These are phyloP conservation scores for Rhazya stricta DNA, from an alignment of 257 asterid species.

Conservation along the genomic window DNA sequence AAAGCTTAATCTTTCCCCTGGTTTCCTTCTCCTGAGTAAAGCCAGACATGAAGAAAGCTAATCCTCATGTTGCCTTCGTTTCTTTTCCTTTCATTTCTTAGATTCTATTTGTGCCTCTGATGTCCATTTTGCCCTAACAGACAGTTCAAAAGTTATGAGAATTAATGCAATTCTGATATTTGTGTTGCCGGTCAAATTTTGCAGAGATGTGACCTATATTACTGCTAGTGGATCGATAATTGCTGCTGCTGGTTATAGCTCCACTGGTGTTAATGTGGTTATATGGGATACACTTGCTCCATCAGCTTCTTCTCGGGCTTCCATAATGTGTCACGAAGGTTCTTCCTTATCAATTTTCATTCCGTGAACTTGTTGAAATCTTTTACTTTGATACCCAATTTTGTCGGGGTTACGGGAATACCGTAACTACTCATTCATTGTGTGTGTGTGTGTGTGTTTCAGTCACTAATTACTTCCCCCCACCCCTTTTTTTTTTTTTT, in stretches of 20 bases:
- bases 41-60: neutral
- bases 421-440: neutral
- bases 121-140: neutral
- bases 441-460: neutral
- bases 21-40: neutral
- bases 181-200: conserved; percentile 5
- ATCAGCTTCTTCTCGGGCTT: conserved; percentile 81
- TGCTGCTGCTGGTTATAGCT: conserved; percentile 94
- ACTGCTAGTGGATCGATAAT: conserved; percentile 91
- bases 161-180: neutral
- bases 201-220: conserved; percentile 89
- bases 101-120: neutral
- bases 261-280: conserved; percentile 86
- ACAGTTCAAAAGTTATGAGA: neutral
- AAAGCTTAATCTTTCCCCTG: neutral
- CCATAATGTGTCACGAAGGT: conserved; percentile 99
- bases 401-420: neutral
- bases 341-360: conserved; percentile 23
- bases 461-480: neutral
- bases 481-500: too few relatives aligned
- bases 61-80: neutral
- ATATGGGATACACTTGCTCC: conserved; percentile 99
- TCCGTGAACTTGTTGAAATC: neutral
- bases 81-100: neutral
- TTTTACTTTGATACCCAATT: neutral